Conservation (phyloP, 139 green algal species). For the Chlorella sp. region DNA sequence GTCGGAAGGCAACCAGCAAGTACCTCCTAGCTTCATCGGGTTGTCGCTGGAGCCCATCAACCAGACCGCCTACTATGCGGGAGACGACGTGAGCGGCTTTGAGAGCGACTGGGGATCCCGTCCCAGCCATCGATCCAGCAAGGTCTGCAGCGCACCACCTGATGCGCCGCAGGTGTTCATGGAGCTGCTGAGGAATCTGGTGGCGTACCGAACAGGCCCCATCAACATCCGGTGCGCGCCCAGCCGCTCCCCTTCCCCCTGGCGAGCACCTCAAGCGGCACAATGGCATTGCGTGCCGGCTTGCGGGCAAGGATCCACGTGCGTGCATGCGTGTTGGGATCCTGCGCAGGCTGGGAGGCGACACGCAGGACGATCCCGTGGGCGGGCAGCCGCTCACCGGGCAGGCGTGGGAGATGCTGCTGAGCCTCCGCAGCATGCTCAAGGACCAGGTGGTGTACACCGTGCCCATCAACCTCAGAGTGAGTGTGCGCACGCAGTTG, state of each 20-base stretch:
- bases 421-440: not conserved
- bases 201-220: not conserved
- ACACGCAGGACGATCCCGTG: not conserved
- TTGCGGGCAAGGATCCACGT: not conserved
- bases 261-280: not conserved
- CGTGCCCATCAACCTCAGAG: not conserved
- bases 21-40: not conserved
- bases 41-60: not conserved
- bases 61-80: not conserved
- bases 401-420: not conserved
- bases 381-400: not conserved
- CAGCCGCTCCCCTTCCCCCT: not conserved
- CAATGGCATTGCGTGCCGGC: not conserved
- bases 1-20: no score
- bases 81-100: not conserved
- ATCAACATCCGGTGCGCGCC: not conserved
- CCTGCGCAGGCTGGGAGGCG: not conserved
- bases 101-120: not conserved
- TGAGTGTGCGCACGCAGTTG: not conserved
- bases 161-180: not conserved
- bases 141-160: not conserved
- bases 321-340: not conserved
- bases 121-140: no score
- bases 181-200: not conserved
- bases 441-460: not conserved